Conservation (phyloP, 257 asterid species). For the Asclepias syriaca region DNA sequence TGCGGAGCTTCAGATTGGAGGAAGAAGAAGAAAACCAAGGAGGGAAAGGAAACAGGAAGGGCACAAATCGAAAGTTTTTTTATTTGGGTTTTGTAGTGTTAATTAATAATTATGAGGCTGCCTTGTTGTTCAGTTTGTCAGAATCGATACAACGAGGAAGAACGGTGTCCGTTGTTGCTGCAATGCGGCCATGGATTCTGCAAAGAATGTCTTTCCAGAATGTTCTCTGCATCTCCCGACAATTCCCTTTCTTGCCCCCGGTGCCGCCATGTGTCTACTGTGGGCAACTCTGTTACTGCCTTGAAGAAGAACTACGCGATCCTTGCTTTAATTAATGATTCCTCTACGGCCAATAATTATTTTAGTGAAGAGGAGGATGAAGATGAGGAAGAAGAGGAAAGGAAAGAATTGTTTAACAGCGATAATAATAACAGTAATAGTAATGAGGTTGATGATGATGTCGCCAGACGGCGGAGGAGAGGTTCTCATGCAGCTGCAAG, state of each 20-base stretch:
- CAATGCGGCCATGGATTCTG: constrained; percentile 99
- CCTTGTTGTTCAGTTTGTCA: constrained; percentile 91
- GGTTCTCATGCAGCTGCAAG: constrained; percentile 24
- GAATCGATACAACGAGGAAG: constrained; percentile 86
- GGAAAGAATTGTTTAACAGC: constrained; percentile 16
- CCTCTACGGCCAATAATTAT: constrained; percentile 4
- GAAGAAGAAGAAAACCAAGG: neutral
- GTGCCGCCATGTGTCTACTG: constrained; percentile 84
- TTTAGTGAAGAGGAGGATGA: constrained; percentile 59
- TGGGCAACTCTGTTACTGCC: constrained; percentile 92
- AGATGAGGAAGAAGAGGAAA: constrained; percentile 55
- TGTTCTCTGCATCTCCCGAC: constrained; percentile 75
- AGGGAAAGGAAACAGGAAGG: neutral
- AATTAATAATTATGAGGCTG: constrained; percentile 46
- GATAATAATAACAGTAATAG: constrained; percentile 23
- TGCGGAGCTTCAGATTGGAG: constrained; percentile 1
- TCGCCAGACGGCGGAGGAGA: constrained; percentile 23
- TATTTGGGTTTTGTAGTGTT: neutral
- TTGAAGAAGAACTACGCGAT: constrained; percentile 76
- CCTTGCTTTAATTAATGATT: constrained; percentile 57
- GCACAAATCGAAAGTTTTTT: neutral
- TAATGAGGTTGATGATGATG: constrained; percentile 41
- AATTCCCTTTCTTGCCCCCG: constrained; percentile 84
- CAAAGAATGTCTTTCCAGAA: constrained; percentile 78
- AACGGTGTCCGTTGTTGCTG: constrained; percentile 87